Conservation (phyloP, 2,329 filamentous ascomycete species). For the Calonectria fujianensis region DNA sequence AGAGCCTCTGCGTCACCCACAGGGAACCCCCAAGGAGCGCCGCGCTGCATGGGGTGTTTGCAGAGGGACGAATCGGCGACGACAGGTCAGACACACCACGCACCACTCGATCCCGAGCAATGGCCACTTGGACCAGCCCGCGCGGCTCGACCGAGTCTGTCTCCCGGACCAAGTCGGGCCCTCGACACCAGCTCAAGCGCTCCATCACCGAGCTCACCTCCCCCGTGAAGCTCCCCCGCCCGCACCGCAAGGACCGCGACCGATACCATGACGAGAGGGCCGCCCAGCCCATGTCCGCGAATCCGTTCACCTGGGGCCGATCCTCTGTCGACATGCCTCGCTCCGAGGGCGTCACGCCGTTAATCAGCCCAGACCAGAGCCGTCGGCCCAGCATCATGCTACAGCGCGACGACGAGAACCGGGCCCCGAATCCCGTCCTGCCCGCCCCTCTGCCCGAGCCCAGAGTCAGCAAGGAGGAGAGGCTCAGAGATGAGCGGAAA, state of each 20-base stretch:
- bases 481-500: constrained; percentile 62
- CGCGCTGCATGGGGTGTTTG: constrained; percentile 22
- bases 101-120: constrained; percentile 38
- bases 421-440: constrained; percentile 33
- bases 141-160: constrained; percentile 52
- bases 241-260: constrained; percentile 54
- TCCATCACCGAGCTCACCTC: constrained; percentile 74
- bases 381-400: constrained; percentile 65
- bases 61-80: constrained; percentile 28
- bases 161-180: constrained; percentile 53
- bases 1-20: constrained; percentile 27
- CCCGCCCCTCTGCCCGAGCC: constrained; percentile 42
- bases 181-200: constrained; percentile 72
- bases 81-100: constrained; percentile 28
- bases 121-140: constrained; percentile 50
- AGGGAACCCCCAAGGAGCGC: constrained; percentile 21
- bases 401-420: constrained; percentile 55
- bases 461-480: constrained; percentile 61
- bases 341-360: constrained; percentile 67
- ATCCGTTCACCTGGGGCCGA: constrained; percentile 57
- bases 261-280: constrained; percentile 57
- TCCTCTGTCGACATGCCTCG: constrained; percentile 68
- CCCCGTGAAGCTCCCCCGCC: constrained; percentile 65
- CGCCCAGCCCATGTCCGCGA: constrained; percentile 50
- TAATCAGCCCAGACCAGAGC: constrained; percentile 65